Base-by-base conservation (phyloP, 257 asterid genomes). In the Nemophila menziesii region DNA sequence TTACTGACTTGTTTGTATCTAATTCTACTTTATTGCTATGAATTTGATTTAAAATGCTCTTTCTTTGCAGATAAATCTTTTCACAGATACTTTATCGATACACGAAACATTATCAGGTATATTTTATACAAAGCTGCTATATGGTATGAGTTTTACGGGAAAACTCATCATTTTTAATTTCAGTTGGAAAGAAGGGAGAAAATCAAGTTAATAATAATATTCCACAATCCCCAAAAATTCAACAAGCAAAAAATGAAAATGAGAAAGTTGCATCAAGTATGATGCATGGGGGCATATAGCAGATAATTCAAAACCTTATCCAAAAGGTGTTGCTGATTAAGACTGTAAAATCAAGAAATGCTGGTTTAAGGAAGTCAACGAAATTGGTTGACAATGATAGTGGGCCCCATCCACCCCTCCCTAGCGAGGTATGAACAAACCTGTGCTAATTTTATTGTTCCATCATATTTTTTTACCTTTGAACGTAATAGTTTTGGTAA, bases 21-120 rank as follows among this genome's bases (percentile, higher is more conserved):
- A n/a, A n/a, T n/a, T n/a, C n/a, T n/a, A n/a, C n/a, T n/a, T n/a
- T n/a, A n/a, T n/a, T n/a, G n/a, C n/a, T n/a, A n/a, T n/a, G n/a
- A n/a, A n/a, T n/a, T n/a, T n/a, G n/a, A n/a, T n/a, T n/a, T n/a
- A n/a, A n/a, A n/a, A n/a, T n/a, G n/a, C n/a, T n/a, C n/a, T n/a
- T n/a, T n/a, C n/a, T n/a, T 51, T 70, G 82, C 93, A 90, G 98
- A 85, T 84, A 71, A 80, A 85, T 56, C 60, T 72, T 52, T 90
- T 85, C 72, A 74, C 93, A 50, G 74, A 79, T 64, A 71, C 98
- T 44, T 67, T 90, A 49, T 80, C 95, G 51, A 79, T 90, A 43
- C 52, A 84, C 12, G 81, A 90, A 67, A 90, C 94, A 59, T 70
- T 81, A 43, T 57, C 93, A 68, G 93, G 97, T 89, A 65, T 69